Evolutionary conservation across 768 basidiomycete genomes (phyloP).

Genomic region (Coprinellus micaceus): DNA sequence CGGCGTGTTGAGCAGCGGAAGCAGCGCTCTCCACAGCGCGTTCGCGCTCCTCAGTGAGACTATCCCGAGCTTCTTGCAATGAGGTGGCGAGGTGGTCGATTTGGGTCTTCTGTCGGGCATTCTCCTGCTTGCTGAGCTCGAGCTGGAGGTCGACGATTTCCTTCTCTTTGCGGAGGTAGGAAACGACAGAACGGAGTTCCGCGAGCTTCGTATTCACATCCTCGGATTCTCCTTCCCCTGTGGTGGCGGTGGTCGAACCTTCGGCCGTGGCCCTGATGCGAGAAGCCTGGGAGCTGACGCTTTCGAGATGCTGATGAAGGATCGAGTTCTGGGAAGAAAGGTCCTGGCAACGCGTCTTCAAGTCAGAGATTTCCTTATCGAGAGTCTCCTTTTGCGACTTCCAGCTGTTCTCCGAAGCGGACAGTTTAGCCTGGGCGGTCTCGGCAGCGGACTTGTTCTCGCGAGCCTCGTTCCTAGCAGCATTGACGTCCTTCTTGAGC

Average conservation of each 20-base stretch:
- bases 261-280: constrained; percentile 73
- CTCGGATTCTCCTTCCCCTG: constrained; percentile 42
- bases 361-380: constrained; percentile 72
- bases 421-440: constrained; percentile 70
- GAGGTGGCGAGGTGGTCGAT: constrained; percentile 68
- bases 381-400: constrained; percentile 70
- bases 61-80: constrained; percentile 65
- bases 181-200: constrained; percentile 73
- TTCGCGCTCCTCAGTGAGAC: constrained; percentile 83
- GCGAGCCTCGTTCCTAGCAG: constrained; percentile 48
- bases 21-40: constrained; percentile 66
- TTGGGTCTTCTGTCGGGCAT: constrained; percentile 66
- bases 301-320: constrained; percentile 81
- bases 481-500: constrained; percentile 59
- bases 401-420: constrained; percentile 76
- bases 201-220: constrained; percentile 62
- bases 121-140: constrained; percentile 76
- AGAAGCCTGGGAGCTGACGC: constrained; percentile 76
- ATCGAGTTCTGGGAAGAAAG: constrained; percentile 71
- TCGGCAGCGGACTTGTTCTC: constrained; percentile 62
- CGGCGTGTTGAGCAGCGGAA: constrained; percentile 76
- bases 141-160: constrained; percentile 88
- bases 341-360: constrained; percentile 68
- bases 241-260: constrained; percentile 36
- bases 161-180: constrained; percentile 85